Evolutionary conservation across 2,329 filamentous ascomycete genomes (phyloP), one percentile per base, ranked within the genome.

Genomic region (Epichloe bromicola): DNA sequence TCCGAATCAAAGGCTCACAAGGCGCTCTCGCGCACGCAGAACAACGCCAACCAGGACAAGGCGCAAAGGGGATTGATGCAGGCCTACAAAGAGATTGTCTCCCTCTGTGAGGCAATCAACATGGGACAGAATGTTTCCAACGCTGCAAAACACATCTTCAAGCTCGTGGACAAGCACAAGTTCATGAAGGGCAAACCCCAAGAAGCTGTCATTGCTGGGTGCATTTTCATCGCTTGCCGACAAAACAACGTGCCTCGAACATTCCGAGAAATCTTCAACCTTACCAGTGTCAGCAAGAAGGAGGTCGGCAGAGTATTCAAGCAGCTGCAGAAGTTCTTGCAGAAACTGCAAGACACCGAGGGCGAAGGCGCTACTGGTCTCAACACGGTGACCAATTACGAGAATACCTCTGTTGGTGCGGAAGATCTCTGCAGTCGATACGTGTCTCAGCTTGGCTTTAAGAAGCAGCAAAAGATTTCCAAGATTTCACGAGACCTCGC

Each of bases 261-360:
- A 3, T 98, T 98, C 71, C 82, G 86, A 46, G 94, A 98, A 67
- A 93, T 98, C 61, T 94, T 87, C 70, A 85, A 88, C 54, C 75
- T 97, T 65, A 98, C 93, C 8, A 88, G 87, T 59, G 91, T 98
- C 30, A 84, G 85, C 54, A 96, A 97, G 74, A 97, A 97, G 72
- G 94, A 98, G 64, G 95, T 98, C 56, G 93, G 93, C 20, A 78
- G 90, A 52, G 91, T 91, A 23, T 98, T 96, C 78, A 98, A 98
- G 73, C 75, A 82, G 52, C 76, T 98, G 43, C 90, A 97, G 70
- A 82, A 84, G 59, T 96, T 95, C 70, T 78, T 97, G 62, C 82
- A 84, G 61, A 83, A 83, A 60, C 78, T 83, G 48, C 80, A 88
- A 62, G 82, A 84, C 57, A 63, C 62, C n/a, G 67, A 69, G 8